These are phyloP conservation scores for Volvariella volvacea DNA, from an alignment of 1,284 basidiomycete genomes.

Conservation along the genomic window DNA sequence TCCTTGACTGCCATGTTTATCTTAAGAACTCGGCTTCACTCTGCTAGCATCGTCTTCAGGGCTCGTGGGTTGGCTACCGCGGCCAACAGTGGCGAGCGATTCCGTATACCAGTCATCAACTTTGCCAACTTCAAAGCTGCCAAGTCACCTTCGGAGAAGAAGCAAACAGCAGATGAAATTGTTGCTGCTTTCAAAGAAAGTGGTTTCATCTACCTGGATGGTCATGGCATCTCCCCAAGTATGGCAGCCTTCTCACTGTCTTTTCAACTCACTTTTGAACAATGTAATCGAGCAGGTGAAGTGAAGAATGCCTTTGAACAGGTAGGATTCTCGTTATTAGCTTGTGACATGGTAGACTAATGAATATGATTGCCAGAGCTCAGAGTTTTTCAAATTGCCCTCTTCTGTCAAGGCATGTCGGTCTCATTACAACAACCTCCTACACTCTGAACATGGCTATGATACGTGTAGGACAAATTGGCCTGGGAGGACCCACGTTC, in stretches of 20 bases:
- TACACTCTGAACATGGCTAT: constrained; percentile 1
- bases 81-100: constrained; percentile 23
- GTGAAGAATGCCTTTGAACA: constrained; percentile 56
- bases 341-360: constrained; percentile 3
- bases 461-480: constrained; percentile 39
- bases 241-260: constrained; percentile 7
- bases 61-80: constrained; percentile 22
- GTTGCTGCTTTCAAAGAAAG: constrained; percentile 74
- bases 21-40: constrained; percentile 16
- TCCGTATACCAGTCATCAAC: constrained; percentile 70
- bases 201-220: constrained; percentile 68
- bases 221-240: constrained; percentile 57
- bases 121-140: constrained; percentile 61
- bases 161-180: constrained; percentile 51
- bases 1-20: constrained; percentile 19
- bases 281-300: background rate
- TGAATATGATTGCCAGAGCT: too few relatives aligned
- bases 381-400: constrained; percentile 67
- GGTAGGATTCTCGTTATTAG: constrained; percentile 28
- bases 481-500: constrained; percentile 79
- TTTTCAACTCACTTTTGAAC: constrained; percentile 1
- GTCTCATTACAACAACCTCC: constrained; percentile 5
- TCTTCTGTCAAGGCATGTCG: constrained; percentile 48
- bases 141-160: constrained; percentile 46
- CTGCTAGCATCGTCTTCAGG: constrained; percentile 6